Evolutionary conservation across 305 asterid genomes (phyloP), one percentile per base, ranked within the genome.

Genomic region (Fraxinus floribunda): DNA sequence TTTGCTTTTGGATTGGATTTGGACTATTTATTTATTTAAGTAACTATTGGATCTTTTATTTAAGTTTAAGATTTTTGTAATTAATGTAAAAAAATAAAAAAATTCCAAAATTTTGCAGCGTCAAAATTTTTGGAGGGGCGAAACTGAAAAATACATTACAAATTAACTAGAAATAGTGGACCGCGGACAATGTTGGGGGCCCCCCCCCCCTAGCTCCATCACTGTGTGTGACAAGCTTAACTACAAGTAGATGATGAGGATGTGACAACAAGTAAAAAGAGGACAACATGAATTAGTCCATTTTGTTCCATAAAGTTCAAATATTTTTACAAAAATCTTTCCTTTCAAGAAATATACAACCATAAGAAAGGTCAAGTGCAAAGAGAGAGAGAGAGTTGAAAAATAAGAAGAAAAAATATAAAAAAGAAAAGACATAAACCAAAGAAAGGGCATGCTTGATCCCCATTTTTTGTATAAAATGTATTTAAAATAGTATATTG

Each of bases 341-440:
- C 20, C 24, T 77, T 77, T 82, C 71, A 75, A 84, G 77, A 39
- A 72, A 77, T 22, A 62, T 82, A 49, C 75, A 75, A 79, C 75
- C 78, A 78, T 87, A 38, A 38, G 34, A 64, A 8, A 64, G n/a
- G 73, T 64, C 73, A 24, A 64, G 7, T 22, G n/a, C 73, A 22
- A 1, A 26, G 73, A 24, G 8, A 39, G 62, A 32, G 16, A 74
- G 41, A 83, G 73, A 74, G 49, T 62, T 60, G 78, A 15, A n/a
- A 72, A n/a, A 26, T 15, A 81, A 49, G 26, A 52, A 73, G 18
- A 80, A 24, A 6, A 18, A 70, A 8, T 22, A 13, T 18, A 7
- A n/a, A 71, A 29, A 80, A 22, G 35, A 71, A 41, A 41, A 29
- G 24, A 80, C 18, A 11, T 46, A 9, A 46, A 32, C 41, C 35